Evolutionary conservation across 2,329 filamentous ascomycete genomes (phyloP), one percentile per base, ranked within the genome.

Genomic region (Neofusicoccum kwambonambiense): DNA sequence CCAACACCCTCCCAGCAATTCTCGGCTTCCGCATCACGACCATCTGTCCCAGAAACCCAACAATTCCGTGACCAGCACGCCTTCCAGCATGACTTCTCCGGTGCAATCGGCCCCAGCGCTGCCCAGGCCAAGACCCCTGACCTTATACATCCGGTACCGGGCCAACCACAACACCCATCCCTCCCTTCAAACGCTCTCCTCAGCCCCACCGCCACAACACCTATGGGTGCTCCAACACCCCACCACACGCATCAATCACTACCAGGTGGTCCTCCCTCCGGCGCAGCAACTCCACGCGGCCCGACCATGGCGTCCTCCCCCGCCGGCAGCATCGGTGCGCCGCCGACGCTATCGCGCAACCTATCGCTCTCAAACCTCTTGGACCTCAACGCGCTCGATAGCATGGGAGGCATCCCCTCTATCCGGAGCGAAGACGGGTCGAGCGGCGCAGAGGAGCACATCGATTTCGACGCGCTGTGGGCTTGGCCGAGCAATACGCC

Each of bases 401-500:
- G 62, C 42, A 27, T 49, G 27, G 42, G 50, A 22, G 45, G 54
- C 12, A 31, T 61, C 4, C 76, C 75, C 0, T 74, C 70, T 35
- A 61, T 76, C 52, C 70, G 74, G 27, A 71, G 68, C 1, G 76
- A 77, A 34, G 74, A 75, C 15, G 50, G 49, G 4, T 74, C 72
- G 31, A 71, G 72, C 42, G 70, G 61, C 17, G 45, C 69, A 2
- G 78, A 79, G 42, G 77, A 79, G 56, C 72, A 77, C 19, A 77
- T 80, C 61, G 77, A 80, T 22, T 79, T 80, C 45, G 77, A 79
- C 67, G 72, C 76, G 12, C 62, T 80, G 31, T 80, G 77, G 77
- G 73, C 72, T 5, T 79, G 77, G 77, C 77, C 76, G 27, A 75
- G 69, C 56, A 74, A 74, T 37, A 74, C 74, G 41, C 73, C 74